A percentile compares a stretch with the other conserved stretches of the same genome.
Conservation (phyloP, 345 rosid species). For the Eucalyptus pumila region DNA sequence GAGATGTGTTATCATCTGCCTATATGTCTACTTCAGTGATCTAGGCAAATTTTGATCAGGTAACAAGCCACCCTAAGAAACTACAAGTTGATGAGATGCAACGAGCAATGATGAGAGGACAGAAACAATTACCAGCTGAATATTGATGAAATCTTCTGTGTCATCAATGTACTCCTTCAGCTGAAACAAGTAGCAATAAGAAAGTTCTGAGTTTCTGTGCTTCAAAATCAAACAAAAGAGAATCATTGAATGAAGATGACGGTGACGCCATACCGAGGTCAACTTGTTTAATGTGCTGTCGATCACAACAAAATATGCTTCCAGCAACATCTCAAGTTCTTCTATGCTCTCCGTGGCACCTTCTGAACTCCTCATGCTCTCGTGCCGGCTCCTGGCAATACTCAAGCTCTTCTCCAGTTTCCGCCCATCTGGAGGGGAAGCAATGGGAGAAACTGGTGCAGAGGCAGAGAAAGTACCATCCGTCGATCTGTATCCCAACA, state of each 20-base stretch:
- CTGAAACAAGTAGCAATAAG: conserved; percentile 26
- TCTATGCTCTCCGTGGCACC: conserved; percentile 68
- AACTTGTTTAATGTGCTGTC: conserved; percentile 93
- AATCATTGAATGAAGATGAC: background rate
- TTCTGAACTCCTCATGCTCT: conserved; percentile 79
- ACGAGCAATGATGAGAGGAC: background rate
- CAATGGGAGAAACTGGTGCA: conserved; percentile 92
- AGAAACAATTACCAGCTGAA: conserved; percentile 57
- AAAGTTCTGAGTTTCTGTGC: background rate
- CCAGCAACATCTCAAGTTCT: conserved; percentile 97
- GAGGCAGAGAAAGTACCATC: conserved; percentile 67
- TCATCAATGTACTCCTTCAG: conserved; percentile 96
- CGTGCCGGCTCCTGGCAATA: conserved; percentile 87
- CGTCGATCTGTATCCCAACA: conserved; percentile 56
- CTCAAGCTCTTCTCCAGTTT: conserved; percentile 84
- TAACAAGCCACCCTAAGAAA: background rate
- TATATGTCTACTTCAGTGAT: background rate
- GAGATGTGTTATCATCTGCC: background rate
- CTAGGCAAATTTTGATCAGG: background rate
- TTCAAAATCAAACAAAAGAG: background rate
- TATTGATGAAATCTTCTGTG: conserved; percentile 96
- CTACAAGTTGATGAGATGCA: background rate
- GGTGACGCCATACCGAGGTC: conserved; percentile 55
- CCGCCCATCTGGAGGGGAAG: conserved; percentile 75
- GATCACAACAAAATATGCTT: conserved; percentile 94